Evolutionary conservation across 1,284 basidiomycete genomes (phyloP).

Genomic region (Thelephora terrestris): DNA sequence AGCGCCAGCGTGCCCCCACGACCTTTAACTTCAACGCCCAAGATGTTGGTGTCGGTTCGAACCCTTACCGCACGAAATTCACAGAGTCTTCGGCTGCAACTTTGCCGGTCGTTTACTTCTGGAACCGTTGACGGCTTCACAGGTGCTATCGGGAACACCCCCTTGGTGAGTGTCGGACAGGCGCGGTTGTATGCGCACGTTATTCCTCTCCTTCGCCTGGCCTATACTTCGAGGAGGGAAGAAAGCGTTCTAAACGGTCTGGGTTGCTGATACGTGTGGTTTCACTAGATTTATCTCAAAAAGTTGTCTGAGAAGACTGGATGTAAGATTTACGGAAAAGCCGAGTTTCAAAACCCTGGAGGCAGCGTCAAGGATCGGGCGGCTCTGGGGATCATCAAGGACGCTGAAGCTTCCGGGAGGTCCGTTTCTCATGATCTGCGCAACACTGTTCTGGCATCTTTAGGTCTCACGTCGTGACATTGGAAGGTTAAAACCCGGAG

Average conservation of each 20-base stretch:
- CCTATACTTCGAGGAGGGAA: too few species aligned
- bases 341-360: constrained; percentile 98
- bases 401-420: constrained; percentile 78
- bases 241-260: not conserved
- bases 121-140: constrained; percentile 72
- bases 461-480: not conserved
- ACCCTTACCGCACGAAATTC: too few species aligned
- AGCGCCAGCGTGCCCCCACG: too few species aligned
- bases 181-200: too few species aligned
- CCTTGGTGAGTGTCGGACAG: constrained; percentile 52
- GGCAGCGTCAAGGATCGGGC: constrained; percentile 98
- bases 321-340: constrained; percentile 88
- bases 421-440: constrained; percentile 34
- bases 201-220: too few species aligned
- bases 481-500: constrained; percentile 76
- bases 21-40: too few species aligned
- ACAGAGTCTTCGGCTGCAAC: not conserved
- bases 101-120: constrained; percentile 38
- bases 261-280: not conserved
- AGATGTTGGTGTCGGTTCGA: too few species aligned
- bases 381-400: constrained; percentile 80
- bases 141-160: constrained; percentile 90
- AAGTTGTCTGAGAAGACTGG: constrained; percentile 82
- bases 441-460: not conserved
- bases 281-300: constrained; percentile 69